Conservation (phyloP, 306 rosid genomes). For the Cicer yamashitae region DNA sequence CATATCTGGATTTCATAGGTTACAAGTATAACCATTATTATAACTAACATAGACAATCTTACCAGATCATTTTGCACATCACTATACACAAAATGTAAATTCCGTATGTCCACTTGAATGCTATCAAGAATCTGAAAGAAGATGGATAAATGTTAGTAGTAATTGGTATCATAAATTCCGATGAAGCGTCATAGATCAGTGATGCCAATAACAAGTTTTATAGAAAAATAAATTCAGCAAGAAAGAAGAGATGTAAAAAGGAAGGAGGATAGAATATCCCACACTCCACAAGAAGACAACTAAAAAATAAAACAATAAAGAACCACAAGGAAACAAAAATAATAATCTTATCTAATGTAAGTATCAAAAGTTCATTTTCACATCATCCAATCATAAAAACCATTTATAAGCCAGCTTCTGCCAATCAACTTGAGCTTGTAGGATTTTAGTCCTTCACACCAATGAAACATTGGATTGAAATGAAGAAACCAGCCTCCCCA, state of each 20-base stretch:
- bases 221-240: not conserved
- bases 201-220: not conserved
- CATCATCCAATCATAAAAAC: constrained; percentile 11
- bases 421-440: constrained; percentile 29
- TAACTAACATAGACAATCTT: constrained; percentile 33
- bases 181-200: not conserved
- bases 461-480: constrained; percentile 9
- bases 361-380: constrained; percentile 15
- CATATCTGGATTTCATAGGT: not conserved
- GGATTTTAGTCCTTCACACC: constrained; percentile 24
- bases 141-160: constrained; percentile 31
- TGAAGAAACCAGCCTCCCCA: constrained; percentile 25
- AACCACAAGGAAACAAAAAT: constrained; percentile 31
- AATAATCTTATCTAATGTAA: constrained; percentile 8
- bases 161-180: constrained; percentile 24
- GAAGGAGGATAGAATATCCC: constrained; percentile 4
- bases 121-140: constrained; percentile 76
- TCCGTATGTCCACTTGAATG: constrained; percentile 86
- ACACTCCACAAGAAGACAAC: constrained; percentile 8
- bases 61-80: constrained; percentile 67
- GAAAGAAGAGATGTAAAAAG: not conserved
- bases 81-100: constrained; percentile 70
- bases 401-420: constrained; percentile 1
- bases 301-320: constrained; percentile 12
- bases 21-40: not conserved